phyloP scores from a whole-genome alignment of 179 eudicot species.

The Sideroxylon spinosum region DNA sequence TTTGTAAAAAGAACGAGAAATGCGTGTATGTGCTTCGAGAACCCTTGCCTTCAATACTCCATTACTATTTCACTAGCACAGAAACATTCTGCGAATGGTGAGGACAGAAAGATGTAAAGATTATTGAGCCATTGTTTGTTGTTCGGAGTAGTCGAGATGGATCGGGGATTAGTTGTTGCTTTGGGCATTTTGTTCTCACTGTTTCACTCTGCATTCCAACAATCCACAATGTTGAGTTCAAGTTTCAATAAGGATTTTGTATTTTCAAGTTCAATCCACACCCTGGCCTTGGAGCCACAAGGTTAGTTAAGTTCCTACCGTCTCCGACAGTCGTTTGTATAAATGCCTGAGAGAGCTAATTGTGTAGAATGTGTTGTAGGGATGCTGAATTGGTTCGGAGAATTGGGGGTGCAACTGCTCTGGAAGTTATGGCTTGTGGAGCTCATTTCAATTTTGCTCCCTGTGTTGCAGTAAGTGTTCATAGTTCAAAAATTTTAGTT shows the following conservation, averaged over 20 bases:
- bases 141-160: constrained; percentile 21
- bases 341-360: neutral
- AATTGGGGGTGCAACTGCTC: constrained; percentile 74
- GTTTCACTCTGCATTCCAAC: constrained; percentile 25
- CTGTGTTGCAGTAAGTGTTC: constrained; percentile 75
- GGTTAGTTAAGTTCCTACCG: constrained; percentile 27
- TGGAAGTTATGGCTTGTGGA: constrained; percentile 77
- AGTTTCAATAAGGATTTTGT: too few relatives aligned
- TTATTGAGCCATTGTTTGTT: constrained; percentile 12
- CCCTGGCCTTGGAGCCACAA: constrained; percentile 82
- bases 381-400: constrained; percentile 64
- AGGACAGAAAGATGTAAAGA: constrained; percentile 11
- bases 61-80: neutral
- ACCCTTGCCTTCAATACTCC: neutral
- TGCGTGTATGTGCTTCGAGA: neutral
- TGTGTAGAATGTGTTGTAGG: constrained; percentile 32
- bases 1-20: neutral
- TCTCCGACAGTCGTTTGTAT: neutral
- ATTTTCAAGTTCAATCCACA: too few relatives aligned
- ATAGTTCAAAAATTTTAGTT: neutral
- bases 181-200: constrained; percentile 19
- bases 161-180: constrained; percentile 19
- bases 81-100: neutral
- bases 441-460: constrained; percentile 73
- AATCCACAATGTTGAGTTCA: constrained; percentile 15